Base-by-base conservation (phyloP, 2,329 filamentous ascomycete genomes). In the Verticillium albo-atrum region DNA sequence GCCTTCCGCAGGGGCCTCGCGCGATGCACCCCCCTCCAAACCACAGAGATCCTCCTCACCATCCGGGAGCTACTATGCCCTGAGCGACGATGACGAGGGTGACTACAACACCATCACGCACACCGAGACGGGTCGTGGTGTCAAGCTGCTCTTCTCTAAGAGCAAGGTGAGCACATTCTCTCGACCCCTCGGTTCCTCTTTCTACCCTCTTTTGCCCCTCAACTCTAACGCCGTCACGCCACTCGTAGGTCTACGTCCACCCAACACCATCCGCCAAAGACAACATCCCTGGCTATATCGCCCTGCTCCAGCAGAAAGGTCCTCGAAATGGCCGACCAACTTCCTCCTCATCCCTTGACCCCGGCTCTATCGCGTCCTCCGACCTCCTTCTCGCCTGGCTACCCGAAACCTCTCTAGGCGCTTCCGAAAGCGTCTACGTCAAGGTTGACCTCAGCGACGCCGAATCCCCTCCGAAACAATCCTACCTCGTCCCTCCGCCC, bases 81-180 rank as follows among this genome's bases (percentile, higher is more conserved):
- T 98, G 82, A 97, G 91, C 74, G 96, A 99, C 78, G 92, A 97
- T 70, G 93, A 97, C 64, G 95, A 98, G 75, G 90, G 89, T 66
- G 95, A 91, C 52, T 99, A 99, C 78, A 91, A 96, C 72, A 98
- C 92, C 20, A 92, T 99, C 69, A 89, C 91, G 4, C 91, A 96
- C 70, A 85, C 86, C 4, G 85, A 84, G 65, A 87, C 86, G 2
- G 89, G 90, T 0, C 86, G 86, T 65, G 95, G 94, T 2, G 95
- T 99, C 53, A 99, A 98, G 77, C 80, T 99, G 32, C 81, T 99
- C 15, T 97, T 90, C 69, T 94, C 92, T 23, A 99, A 99, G 79
- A 97, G 92, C 88, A 99, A 98, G 83, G 90, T 91, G 68, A 54
- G 79, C 70, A 54, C 6, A n/a, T 10, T 9, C 20, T 17, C 25